These are phyloP conservation scores for Chytridium lagenaria DNA, from an alignment of 371 early-diverging fungal genomes.

Conservation along the genomic window DNA sequence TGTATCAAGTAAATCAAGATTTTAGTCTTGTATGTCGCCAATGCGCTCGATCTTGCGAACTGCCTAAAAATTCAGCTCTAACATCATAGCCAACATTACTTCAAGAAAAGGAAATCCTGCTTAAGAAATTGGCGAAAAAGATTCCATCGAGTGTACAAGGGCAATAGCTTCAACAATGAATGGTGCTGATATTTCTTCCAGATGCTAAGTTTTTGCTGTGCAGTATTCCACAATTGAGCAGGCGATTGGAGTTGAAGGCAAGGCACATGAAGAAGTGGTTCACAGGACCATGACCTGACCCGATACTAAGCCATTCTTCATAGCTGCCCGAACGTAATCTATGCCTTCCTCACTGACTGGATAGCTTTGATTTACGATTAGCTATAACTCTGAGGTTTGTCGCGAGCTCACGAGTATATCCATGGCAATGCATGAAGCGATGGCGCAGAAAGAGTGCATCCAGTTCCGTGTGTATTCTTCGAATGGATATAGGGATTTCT, in stretches of 20 bases:
- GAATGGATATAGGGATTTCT: constrained; percentile 64
- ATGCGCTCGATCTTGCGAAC: constrained; percentile 77
- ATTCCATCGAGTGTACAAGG: constrained; percentile 70
- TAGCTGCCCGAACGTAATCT: constrained; percentile 65
- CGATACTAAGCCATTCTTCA: constrained; percentile 60
- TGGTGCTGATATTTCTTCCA: constrained; percentile 77
- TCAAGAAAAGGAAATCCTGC: constrained; percentile 82
- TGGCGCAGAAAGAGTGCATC: constrained; percentile 87
- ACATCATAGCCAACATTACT: background rate
- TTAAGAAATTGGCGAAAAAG: constrained; percentile 77
- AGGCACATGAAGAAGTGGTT: constrained; percentile 62
- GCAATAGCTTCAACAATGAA: constrained; percentile 75
- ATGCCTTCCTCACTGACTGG: constrained; percentile 57
- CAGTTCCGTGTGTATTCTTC: constrained; percentile 83
- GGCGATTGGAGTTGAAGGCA: background rate
- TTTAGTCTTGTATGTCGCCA: constrained; percentile 78
- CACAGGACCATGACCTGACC: constrained; percentile 77
- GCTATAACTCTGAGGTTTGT: no score
- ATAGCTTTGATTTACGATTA: no score
- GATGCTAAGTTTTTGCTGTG: constrained; percentile 50
- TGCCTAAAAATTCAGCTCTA: constrained; percentile 48
- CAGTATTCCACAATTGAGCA: constrained; percentile 38
- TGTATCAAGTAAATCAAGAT: constrained; percentile 44
- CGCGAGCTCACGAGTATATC: constrained; percentile 51
- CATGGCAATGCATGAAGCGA: constrained; percentile 74